These are phyloP conservation scores for Parachaetomium inaequale DNA, from an alignment of 495 filamentous ascomycete species.

Conservation along the genomic window DNA sequence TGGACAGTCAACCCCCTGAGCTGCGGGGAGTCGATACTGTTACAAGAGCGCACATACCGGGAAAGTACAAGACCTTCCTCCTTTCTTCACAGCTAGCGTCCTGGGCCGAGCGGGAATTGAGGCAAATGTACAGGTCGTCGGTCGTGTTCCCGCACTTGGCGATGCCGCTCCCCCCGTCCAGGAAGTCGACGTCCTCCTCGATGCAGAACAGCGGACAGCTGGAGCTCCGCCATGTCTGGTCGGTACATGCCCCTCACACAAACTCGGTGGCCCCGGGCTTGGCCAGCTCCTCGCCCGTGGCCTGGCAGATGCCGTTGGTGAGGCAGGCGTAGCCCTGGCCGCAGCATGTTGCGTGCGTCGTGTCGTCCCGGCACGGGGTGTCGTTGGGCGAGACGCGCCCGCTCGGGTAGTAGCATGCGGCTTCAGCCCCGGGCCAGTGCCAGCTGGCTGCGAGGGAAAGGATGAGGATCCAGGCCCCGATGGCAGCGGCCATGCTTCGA, in stretches of 20 bases:
- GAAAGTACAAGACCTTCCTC: conserved; percentile 11
- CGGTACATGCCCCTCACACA: conserved; percentile 28
- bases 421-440: not conserved
- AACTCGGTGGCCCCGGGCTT: conserved; percentile 9
- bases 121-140: conserved; percentile 23
- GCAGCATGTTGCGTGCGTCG: conserved; percentile 23
- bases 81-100: conserved; percentile 3
- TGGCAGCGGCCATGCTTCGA: not conserved
- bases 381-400: conserved; percentile 18
- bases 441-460: not conserved
- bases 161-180: conserved; percentile 21
- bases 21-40: not conserved
- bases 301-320: conserved; percentile 19
- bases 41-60: conserved; percentile 4
- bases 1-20: not conserved
- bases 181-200: conserved; percentile 13
- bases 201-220: conserved; percentile 25
- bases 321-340: conserved; percentile 27
- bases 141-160: conserved; percentile 15
- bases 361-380: conserved; percentile 16
- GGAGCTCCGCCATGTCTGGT: conserved; percentile 23
- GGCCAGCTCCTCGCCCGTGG: conserved; percentile 16
- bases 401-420: conserved; percentile 27
- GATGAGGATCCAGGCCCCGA: not conserved
- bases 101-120: conserved; percentile 4